These are phyloP conservation scores for Sporothrix brunneoviolacea DNA, from an alignment of 2,329 filamentous ascomycete species.

Conservation along the genomic window DNA sequence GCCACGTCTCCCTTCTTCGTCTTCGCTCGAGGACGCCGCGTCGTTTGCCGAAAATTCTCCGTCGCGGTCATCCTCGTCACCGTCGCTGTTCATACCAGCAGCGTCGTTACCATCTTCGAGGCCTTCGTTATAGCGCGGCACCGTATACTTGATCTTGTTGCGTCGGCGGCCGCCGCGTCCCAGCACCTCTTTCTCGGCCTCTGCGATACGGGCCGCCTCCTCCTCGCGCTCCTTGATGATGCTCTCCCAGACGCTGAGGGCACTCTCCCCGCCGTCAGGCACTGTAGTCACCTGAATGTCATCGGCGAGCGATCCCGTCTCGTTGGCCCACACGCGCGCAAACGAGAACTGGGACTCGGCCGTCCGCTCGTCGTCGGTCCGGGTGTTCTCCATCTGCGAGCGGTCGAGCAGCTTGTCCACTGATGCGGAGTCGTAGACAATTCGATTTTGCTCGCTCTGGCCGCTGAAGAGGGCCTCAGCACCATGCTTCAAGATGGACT, in stretches of 20 bases:
- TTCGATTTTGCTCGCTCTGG: constrained; percentile 60
- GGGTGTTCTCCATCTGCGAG: constrained; percentile 68
- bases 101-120: constrained; percentile 21
- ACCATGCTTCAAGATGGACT: constrained; percentile 81
- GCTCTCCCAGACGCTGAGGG: constrained; percentile 76
- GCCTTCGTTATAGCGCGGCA: constrained; percentile 19
- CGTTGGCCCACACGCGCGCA: constrained; percentile 87
- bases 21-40: constrained; percentile 14
- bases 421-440: constrained; percentile 72
- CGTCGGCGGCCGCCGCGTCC: constrained; percentile 78
- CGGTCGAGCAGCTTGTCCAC: constrained; percentile 91
- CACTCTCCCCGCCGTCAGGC: constrained; percentile 30
- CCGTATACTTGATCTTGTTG: constrained; percentile 35
- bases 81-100: neutral
- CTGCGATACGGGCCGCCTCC: constrained; percentile 66
- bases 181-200: constrained; percentile 63
- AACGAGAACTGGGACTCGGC: constrained; percentile 79
- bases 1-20: constrained; percentile 14
- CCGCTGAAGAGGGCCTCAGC: constrained; percentile 81
- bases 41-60: constrained; percentile 15
- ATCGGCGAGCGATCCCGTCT: constrained; percentile 61
- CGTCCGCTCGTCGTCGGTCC: constrained; percentile 49
- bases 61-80: constrained; percentile 19
- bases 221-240: constrained; percentile 80
- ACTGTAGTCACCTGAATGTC: constrained; percentile 47